Conservation (phyloP, 352 stramenopile genomes). For the Pythium volutum region DNA sequence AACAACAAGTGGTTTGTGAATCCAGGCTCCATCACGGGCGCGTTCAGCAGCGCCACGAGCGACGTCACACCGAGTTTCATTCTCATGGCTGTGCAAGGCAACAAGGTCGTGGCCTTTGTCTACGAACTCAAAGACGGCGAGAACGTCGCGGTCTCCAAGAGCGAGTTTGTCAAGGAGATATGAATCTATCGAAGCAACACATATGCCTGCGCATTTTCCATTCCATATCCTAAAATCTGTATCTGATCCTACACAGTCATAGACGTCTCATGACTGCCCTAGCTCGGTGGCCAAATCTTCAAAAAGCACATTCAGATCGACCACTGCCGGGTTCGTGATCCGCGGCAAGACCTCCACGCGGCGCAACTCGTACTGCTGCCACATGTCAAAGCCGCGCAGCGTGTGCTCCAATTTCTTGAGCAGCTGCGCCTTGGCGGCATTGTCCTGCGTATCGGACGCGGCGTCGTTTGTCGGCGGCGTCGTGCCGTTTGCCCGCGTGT, state of each 20-base stretch:
- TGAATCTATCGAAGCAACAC: conserved; percentile 18
- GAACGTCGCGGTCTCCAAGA: conserved; percentile 88
- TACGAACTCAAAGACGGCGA: conserved; percentile 89
- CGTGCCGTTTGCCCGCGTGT: conserved; percentile 63
- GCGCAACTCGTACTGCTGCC: conserved; percentile 74
- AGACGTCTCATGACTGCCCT: conserved; percentile 15
- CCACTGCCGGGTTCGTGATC: conserved; percentile 68
- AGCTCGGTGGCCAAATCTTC: conserved; percentile 70
- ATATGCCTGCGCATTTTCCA: background rate
- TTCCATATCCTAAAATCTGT: background rate
- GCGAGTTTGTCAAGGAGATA: conserved; percentile 78
- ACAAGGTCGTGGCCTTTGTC: conserved; percentile 96
- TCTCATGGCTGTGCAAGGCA: conserved; percentile 96
- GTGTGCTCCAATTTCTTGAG: conserved; percentile 87
- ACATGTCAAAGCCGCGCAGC: conserved; percentile 86
- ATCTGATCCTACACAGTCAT: background rate
- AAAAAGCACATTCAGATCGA: conserved; percentile 68
- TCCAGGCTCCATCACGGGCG: conserved; percentile 96
- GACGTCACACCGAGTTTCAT: conserved; percentile 95
- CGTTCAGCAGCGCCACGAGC: conserved; percentile 82
- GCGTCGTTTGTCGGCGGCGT: conserved; percentile 63
- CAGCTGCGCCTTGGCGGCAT: conserved; percentile 58
- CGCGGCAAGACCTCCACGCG: conserved; percentile 67
- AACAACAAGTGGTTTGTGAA: conserved; percentile 98
- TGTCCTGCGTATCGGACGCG: conserved; percentile 56